Conservation (phyloP, 1,284 basidiomycete genomes). For the Ganoderma sp. region DNA sequence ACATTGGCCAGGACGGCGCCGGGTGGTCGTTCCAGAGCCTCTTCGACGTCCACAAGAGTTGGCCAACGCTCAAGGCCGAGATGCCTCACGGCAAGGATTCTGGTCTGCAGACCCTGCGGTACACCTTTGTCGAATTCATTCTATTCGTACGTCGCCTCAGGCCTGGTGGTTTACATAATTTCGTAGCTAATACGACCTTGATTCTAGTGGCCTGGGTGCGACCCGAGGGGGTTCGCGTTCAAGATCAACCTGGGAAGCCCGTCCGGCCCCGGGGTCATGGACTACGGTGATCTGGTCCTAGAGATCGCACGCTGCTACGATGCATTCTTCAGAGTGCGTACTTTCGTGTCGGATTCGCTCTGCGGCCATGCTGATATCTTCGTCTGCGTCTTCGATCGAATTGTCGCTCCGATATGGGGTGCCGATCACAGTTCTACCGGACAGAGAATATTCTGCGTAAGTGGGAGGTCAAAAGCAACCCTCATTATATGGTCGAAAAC, state of each 20-base stretch:
- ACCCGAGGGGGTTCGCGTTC: neutral
- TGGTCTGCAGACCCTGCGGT: neutral
- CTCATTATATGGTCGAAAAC: neutral
- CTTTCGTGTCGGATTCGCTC: neutral
- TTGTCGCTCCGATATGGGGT: neutral
- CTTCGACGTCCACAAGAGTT: neutral
- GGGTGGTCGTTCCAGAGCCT: neutral
- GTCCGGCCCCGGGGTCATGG: neutral
- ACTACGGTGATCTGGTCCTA: neutral
- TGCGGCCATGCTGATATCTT: neutral
- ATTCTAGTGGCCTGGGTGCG: neutral
- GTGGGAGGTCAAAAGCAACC: neutral
- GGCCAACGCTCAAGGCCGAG: neutral
- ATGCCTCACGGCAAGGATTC: neutral
- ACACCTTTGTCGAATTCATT: neutral
- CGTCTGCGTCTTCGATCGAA: neutral
- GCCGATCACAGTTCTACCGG: neutral
- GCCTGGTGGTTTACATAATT: neutral
- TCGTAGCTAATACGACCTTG: neutral
- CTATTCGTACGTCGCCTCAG: neutral
- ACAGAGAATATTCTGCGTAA: neutral
- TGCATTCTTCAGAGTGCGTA: neutral
- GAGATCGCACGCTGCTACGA: slow-evolving; percentile 1
- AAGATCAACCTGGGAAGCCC: neutral
- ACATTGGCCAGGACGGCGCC: neutral